Conservation (phyloP, 1,284 basidiomycete genomes). For the Naganishia sp. region DNA sequence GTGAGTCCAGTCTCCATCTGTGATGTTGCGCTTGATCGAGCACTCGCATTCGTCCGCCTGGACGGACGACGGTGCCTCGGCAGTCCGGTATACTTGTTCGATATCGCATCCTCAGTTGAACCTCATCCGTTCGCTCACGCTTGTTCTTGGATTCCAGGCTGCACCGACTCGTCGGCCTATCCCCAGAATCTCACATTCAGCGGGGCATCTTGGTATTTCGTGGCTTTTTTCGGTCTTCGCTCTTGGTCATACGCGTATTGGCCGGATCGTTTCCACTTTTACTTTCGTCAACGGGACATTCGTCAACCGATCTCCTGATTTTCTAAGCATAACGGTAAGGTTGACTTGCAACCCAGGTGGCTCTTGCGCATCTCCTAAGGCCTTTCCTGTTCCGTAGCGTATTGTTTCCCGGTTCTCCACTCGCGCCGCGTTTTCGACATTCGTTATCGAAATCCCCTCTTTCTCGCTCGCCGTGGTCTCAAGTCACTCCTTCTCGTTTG, state of each 20-base stretch:
- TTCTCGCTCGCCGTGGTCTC: too few species aligned
- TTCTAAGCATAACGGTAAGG: background rate
- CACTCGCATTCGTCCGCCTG: background rate
- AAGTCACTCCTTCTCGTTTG: background rate
- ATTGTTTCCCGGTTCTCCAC: background rate
- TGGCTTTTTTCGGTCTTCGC: slow-evolving; percentile 8
- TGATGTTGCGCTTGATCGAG: background rate
- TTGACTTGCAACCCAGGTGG: background rate
- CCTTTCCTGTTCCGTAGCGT: background rate
- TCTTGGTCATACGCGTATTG: background rate
- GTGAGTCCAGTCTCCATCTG: background rate
- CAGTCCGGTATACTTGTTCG: background rate
- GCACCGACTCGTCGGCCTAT: background rate
- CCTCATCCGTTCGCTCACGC: background rate
- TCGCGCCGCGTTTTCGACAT: background rate
- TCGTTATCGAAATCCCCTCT: background rate
- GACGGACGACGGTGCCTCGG: background rate
- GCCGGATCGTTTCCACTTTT: background rate
- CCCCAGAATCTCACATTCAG: background rate
- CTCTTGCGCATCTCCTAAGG: background rate
- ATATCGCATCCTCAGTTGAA: background rate
- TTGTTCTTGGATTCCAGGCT: background rate
- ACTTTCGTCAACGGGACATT: background rate
- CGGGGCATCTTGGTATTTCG: background rate
- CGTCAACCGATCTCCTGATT: too few species aligned